Evolutionary conservation across 192 early-diverging fungal genomes (phyloP).

Genomic region (Glomus cerebriforme): DNA sequence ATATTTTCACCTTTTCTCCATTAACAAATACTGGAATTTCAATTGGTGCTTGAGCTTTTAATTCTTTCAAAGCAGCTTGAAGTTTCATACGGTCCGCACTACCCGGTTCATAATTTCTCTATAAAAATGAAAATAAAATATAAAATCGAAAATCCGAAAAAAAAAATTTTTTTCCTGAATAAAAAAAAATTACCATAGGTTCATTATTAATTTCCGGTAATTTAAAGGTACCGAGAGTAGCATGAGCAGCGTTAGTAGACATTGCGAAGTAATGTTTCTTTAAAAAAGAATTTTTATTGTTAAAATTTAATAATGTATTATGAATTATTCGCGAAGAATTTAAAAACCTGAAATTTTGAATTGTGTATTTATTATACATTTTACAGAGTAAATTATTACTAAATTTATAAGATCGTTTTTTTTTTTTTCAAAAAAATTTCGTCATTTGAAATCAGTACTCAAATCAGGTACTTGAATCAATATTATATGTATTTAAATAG

Average conservation of each 20-base stretch:
- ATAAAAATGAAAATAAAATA: too few species aligned
- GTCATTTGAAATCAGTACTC: too few species aligned
- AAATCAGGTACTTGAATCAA: too few species aligned
- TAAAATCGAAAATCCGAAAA: neutral
- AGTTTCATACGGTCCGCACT: slow-evolving; percentile 74
- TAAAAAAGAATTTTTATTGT: neutral
- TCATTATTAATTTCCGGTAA: slow-evolving; percentile 86
- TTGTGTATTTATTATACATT: too few species aligned
- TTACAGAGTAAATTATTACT: too few species aligned
- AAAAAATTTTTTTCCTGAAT: neutral
- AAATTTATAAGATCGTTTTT: too few species aligned
- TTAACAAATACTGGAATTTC: slow-evolving; percentile 85
- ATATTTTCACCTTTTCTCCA: slow-evolving; percentile 69
- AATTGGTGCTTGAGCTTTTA: slow-evolving; percentile 66
- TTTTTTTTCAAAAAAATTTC: too few species aligned
- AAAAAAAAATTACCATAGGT: slow-evolving; percentile 63
- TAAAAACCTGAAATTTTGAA: neutral
- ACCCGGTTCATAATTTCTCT: slow-evolving; percentile 75
- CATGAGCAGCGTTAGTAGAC: neutral
- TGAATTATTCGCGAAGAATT: neutral
- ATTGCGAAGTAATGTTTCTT: neutral
- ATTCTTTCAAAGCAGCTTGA: slow-evolving; percentile 74
- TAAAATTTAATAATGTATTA: neutral
- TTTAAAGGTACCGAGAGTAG: slow-evolving; percentile 76
- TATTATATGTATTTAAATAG: too few species aligned